A percentile compares a stretch with the other conserved stretches of the same genome.
These are phyloP conservation scores for Fremontodendron californicum DNA, from an alignment of 345 rosid species.

Conservation along the genomic window DNA sequence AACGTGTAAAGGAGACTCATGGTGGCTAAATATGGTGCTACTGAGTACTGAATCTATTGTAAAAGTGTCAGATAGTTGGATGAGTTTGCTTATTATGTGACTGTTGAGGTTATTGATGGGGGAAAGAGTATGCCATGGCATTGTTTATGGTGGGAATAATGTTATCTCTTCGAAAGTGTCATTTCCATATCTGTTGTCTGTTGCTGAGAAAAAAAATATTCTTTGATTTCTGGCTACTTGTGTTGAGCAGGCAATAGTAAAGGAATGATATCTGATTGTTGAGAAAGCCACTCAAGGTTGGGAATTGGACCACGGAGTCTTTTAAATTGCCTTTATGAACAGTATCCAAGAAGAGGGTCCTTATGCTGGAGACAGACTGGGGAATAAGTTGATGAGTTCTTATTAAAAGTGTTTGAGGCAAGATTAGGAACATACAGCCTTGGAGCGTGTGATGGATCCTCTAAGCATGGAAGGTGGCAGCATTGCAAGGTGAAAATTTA, in stretches of 20 bases:
- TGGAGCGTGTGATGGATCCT: not conserved
- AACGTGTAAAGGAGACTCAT: not conserved
- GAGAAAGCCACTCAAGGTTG: not conserved
- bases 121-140: not conserved
- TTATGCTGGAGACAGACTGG: not conserved
- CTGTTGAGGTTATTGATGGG: not conserved
- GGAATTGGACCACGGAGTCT: not conserved
- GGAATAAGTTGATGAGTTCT: not conserved
- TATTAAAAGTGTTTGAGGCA: not conserved
- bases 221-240: not conserved
- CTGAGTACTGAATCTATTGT: not conserved
- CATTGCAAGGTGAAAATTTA: not conserved
- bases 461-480: not conserved
- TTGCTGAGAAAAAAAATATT: not conserved
- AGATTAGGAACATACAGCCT: not conserved
- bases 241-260: not conserved
- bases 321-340: not conserved
- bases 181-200: not conserved
- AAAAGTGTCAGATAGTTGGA: not conserved
- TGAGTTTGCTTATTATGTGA: not conserved
- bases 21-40: conserved; percentile 1
- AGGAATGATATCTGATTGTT: not conserved
- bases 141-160: not conserved
- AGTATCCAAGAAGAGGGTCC: not conserved
- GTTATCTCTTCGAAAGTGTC: not conserved